Conservation (phyloP, 177 flowering plant genomes). For the Vitis hybrid region DNA sequence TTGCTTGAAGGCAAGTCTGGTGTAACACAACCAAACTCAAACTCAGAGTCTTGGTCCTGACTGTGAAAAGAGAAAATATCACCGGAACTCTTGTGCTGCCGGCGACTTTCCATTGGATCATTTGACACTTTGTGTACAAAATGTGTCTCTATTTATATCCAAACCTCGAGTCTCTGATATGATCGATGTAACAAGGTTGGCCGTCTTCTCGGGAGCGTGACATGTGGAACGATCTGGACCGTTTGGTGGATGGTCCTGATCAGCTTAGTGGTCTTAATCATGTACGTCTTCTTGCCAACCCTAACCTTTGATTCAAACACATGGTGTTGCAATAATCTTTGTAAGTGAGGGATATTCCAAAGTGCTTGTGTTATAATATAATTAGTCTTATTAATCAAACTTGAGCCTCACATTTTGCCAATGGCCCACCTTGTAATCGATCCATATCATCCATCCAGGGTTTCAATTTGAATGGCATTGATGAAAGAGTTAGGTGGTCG, state of each 20-base stretch:
- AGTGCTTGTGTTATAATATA: background rate
- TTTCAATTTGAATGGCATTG: too few species aligned
- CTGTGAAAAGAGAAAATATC: slow-evolving; percentile 38
- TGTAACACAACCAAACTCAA: slow-evolving; percentile 44
- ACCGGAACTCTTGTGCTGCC: slow-evolving; percentile 23
- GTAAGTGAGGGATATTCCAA: background rate
- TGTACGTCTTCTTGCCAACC: slow-evolving; percentile 31
- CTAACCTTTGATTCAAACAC: slow-evolving; percentile 9
- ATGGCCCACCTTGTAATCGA: background rate
- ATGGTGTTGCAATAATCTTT: slow-evolving; percentile 9
- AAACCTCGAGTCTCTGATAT: slow-evolving; percentile 3
- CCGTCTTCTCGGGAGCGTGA: slow-evolving; percentile 8
- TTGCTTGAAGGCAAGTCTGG: slow-evolving; percentile 46
- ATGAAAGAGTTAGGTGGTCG: too few species aligned
- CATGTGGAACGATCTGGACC: slow-evolving; percentile 22
- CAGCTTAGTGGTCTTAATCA: slow-evolving; percentile 36
- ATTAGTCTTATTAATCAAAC: background rate
- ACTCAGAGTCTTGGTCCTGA: slow-evolving; percentile 30
- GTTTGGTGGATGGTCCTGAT: slow-evolving; percentile 19
- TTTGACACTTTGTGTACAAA: background rate
- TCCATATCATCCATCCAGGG: too few species aligned
- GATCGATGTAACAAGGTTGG: slow-evolving; percentile 8
- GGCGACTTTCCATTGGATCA: slow-evolving; percentile 21
- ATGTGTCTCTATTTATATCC: background rate
- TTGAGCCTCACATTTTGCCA: background rate